Evolutionary conservation across 148 eudicot species (phyloP).

Genomic region (Pharnaceum exiguum): DNA sequence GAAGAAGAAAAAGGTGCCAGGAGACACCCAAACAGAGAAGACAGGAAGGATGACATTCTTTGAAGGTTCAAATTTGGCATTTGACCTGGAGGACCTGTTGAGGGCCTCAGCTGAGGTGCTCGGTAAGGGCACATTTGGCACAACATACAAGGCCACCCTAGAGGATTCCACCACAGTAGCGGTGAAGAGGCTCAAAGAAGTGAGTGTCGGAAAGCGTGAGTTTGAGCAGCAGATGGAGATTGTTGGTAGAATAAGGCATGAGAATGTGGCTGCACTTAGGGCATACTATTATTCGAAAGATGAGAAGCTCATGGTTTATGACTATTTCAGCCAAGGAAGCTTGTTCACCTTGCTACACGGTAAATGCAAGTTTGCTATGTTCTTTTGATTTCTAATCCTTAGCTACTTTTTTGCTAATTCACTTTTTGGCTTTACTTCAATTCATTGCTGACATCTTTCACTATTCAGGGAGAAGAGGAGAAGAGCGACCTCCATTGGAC

Average conservation of each 20-base stretch:
- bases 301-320: constrained; percentile 85
- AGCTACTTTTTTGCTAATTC: neutral
- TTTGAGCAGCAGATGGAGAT: constrained; percentile 78
- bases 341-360: constrained; percentile 64
- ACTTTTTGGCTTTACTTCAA: neutral
- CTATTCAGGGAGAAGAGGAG: constrained; percentile 54
- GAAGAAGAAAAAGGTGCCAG: constrained; percentile 21
- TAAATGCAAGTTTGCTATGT: constrained; percentile 15
- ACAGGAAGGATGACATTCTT: constrained; percentile 51
- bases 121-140: constrained; percentile 74
- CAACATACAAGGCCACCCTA: constrained; percentile 67
- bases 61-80: constrained; percentile 48
- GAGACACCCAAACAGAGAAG: constrained; percentile 29
- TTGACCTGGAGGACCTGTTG: constrained; percentile 70
- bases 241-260: constrained; percentile 65
- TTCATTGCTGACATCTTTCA: neutral
- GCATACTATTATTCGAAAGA: constrained; percentile 84
- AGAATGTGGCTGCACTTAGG: constrained; percentile 61
- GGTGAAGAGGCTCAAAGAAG: constrained; percentile 69
- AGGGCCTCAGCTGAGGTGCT: constrained; percentile 88
- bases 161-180: constrained; percentile 63
- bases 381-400: no score
- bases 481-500: constrained; percentile 45
- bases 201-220: constrained; percentile 50
- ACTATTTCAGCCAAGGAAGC: constrained; percentile 60